Conservation (phyloP, 2,329 filamentous ascomycete species). For the Alternaria dauci region DNA sequence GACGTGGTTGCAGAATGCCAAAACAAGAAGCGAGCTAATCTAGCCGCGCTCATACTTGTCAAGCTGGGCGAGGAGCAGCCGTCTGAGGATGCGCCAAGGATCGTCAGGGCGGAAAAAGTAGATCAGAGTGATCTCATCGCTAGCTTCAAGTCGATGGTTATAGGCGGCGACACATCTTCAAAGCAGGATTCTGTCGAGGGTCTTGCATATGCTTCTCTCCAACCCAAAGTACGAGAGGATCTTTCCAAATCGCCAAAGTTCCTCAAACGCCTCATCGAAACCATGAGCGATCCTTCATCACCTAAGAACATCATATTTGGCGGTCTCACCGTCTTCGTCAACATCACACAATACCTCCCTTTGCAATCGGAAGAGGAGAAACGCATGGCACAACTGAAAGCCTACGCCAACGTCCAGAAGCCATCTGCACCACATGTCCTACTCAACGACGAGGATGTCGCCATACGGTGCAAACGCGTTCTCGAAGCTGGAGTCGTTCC, state of each 20-base stretch:
- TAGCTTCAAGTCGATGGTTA: conserved; percentile 70
- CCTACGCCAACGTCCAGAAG: conserved; percentile 88
- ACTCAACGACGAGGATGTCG: conserved; percentile 78
- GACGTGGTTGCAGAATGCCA: conserved; percentile 79
- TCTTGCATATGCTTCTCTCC: conserved; percentile 88
- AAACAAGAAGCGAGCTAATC: conserved; percentile 63
- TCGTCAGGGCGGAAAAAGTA: conserved; percentile 43
- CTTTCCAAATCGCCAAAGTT: conserved; percentile 74
- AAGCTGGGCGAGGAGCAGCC: conserved; percentile 57
- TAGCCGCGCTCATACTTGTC: conserved; percentile 64
- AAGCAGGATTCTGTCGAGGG: conserved; percentile 84
- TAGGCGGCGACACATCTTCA: conserved; percentile 65
- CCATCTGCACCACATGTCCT: conserved; percentile 68
- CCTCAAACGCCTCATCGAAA: conserved; percentile 72
- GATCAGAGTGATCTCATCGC: conserved; percentile 60
- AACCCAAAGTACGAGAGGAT: conserved; percentile 83
- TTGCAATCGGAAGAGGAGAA: conserved; percentile 87
- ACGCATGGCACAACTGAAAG: conserved; percentile 89
- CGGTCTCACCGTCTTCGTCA: conserved; percentile 82
- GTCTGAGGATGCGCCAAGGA: conserved; percentile 39
- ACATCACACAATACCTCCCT: conserved; percentile 83
- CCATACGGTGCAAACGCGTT: conserved; percentile 76
- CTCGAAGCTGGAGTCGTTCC: conserved; percentile 82
- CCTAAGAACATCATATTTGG: conserved; percentile 77
- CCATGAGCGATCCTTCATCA: conserved; percentile 55